Conservation (phyloP, 805 yeast species). For the Yarrowia alimentaria region DNA sequence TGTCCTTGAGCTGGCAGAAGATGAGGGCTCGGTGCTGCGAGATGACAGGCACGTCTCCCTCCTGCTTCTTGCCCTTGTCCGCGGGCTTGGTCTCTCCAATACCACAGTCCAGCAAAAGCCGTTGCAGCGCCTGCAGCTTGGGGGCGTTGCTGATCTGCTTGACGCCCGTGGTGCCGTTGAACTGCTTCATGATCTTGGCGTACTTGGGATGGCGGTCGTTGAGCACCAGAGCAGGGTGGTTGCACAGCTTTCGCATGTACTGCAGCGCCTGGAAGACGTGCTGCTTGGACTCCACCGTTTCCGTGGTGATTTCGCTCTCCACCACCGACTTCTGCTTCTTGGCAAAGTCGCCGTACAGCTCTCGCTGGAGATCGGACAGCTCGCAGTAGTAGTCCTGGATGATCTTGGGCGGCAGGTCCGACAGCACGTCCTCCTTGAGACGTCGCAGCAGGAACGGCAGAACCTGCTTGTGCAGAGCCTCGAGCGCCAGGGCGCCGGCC, state of each 20-base stretch:
- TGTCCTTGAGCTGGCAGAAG: slow-evolving; percentile 94
- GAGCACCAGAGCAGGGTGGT: slow-evolving; percentile 90
- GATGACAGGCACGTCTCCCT: slow-evolving; percentile 62
- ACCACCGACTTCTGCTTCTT: slow-evolving; percentile 78
- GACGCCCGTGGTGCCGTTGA: slow-evolving; percentile 57
- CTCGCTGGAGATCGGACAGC: slow-evolving; percentile 83
- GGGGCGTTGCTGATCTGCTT: slow-evolving; percentile 86
- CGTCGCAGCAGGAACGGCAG: slow-evolving; percentile 95
- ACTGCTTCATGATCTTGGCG: slow-evolving; percentile 59
- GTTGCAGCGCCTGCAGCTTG: slow-evolving; percentile 76
- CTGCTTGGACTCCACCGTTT: slow-evolving; percentile 51
- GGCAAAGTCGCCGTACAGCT: slow-evolving; percentile 84
- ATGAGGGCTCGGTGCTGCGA: slow-evolving; percentile 94
- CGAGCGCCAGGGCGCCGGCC: slow-evolving; percentile 93
- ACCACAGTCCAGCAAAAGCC: slow-evolving; percentile 85
- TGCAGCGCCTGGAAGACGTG: slow-evolving; percentile 97
- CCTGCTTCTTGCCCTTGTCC: slow-evolving; percentile 36
- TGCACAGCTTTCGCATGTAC: slow-evolving; percentile 94
- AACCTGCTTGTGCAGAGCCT: slow-evolving; percentile 93
- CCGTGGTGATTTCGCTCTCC: slow-evolving; percentile 52
- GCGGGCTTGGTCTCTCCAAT: slow-evolving; percentile 55
- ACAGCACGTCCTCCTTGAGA: slow-evolving; percentile 90
- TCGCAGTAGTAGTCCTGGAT: slow-evolving; percentile 98
- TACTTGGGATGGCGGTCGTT: slow-evolving; percentile 81
- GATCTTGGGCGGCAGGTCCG: slow-evolving; percentile 96